These are phyloP conservation scores for Thamnidium elegans DNA, from an alignment of 192 early-diverging fungal genomes.

Conservation along the genomic window DNA sequence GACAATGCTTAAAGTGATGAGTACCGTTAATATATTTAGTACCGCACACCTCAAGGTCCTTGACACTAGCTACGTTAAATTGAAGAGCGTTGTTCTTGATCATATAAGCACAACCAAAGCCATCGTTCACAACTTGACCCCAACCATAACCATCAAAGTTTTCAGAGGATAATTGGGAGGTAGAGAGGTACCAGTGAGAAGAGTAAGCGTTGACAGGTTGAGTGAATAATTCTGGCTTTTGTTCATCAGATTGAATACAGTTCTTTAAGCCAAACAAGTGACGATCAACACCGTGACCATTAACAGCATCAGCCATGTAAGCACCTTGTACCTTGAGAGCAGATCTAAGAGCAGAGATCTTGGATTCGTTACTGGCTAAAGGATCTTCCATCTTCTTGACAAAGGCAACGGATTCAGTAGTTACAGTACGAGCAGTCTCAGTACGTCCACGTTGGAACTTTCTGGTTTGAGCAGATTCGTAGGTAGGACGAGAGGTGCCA, in stretches of 20 bases:
- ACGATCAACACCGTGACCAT: slow-evolving; percentile 87
- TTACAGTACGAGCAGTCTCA: slow-evolving; percentile 85
- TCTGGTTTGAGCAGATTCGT: slow-evolving; percentile 88
- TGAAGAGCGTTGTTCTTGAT: slow-evolving; percentile 81
- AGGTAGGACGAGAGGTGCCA: slow-evolving; percentile 74
- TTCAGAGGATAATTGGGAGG: slow-evolving; percentile 87
- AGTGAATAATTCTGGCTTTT: slow-evolving; percentile 79
- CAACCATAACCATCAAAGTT: slow-evolving; percentile 92
- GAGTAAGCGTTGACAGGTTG: slow-evolving; percentile 80
- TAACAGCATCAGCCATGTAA: slow-evolving; percentile 76
- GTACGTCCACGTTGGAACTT: slow-evolving; percentile 92
- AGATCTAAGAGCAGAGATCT: slow-evolving; percentile 64
- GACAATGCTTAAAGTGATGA: slow-evolving; percentile 67
- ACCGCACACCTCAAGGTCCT: slow-evolving; percentile 53
- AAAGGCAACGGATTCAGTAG: slow-evolving; percentile 71
- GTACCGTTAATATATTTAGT: slow-evolving; percentile 51
- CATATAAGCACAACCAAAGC: slow-evolving; percentile 92
- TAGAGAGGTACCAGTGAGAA: slow-evolving; percentile 84
- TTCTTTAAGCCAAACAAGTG: slow-evolving; percentile 82
- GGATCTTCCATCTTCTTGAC: slow-evolving; percentile 82
- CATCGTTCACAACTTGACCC: slow-evolving; percentile 83
- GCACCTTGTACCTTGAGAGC: slow-evolving; percentile 76
- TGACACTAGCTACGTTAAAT: slow-evolving; percentile 80
- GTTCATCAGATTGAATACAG: slow-evolving; percentile 66
- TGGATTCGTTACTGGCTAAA: slow-evolving; percentile 40